A percentile compares a stretch with the other conserved stretches of the same genome.
Conservation (phyloP, 176 grass and related monocot species). For the Oryza glaberrima region DNA sequence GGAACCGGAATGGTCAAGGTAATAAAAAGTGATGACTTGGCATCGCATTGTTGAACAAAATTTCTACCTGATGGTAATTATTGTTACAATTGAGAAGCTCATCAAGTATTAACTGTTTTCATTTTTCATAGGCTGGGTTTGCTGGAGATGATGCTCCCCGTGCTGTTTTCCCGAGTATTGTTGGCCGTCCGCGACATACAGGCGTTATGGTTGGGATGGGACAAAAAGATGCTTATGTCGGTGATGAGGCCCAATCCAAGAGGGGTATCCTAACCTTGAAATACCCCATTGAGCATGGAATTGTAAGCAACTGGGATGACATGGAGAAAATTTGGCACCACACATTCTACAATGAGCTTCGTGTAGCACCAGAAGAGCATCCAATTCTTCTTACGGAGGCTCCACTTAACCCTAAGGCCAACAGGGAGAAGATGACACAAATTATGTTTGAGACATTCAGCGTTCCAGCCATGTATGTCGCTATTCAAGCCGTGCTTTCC, state of each 20-base stretch:
- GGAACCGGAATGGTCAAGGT: conserved; percentile 96
- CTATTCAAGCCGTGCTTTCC: conserved; percentile 83
- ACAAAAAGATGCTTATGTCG: conserved; percentile 90
- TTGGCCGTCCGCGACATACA: conserved; percentile 83
- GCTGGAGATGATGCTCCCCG: conserved; percentile 88
- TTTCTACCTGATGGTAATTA: background rate
- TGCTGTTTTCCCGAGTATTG: conserved; percentile 91
- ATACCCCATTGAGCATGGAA: conserved; percentile 84
- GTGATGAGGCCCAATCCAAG: conserved; percentile 88
- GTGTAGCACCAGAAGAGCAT: conserved; percentile 90
- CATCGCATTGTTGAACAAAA: conserved; percentile 7
- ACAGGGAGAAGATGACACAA: conserved; percentile 98
- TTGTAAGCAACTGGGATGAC: conserved; percentile 93
- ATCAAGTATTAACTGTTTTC: background rate
- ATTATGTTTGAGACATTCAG: conserved; percentile 95
- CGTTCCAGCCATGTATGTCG: conserved; percentile 88
- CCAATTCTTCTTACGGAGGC: conserved; percentile 84
- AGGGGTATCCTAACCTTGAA: conserved; percentile 89
- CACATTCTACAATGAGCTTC: conserved; percentile 90
- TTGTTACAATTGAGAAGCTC: conserved; percentile 9
- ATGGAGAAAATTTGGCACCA: conserved; percentile 98
- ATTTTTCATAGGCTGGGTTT: conserved; percentile 68
- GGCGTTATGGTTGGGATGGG: conserved; percentile 97
- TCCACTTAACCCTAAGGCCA: conserved; percentile 78
- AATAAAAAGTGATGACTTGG: conserved; percentile 17